Evolutionary conservation across 257 asterid species (phyloP).

Genomic region (Fraxinus quadrangulata): DNA sequence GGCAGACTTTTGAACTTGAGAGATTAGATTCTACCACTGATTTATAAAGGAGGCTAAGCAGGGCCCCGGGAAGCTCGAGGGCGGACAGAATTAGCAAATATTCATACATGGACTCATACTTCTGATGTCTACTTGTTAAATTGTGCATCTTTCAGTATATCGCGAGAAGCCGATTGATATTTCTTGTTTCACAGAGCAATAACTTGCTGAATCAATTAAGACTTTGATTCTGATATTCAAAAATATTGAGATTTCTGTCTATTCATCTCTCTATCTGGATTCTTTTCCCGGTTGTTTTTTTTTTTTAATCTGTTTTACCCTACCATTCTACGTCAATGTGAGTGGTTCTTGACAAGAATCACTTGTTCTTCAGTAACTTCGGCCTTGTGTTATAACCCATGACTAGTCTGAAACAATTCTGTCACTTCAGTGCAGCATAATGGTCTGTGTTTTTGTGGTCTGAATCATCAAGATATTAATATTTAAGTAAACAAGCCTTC

Average conservation of each 20-base stretch:
- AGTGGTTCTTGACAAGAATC: background rate
- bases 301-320: background rate
- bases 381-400: background rate
- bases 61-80: background rate
- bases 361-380: background rate
- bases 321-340: background rate
- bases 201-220: background rate
- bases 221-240: background rate
- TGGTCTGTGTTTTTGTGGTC: background rate
- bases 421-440: background rate
- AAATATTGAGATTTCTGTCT: background rate
- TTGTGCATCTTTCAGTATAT: background rate
- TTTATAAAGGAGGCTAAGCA: background rate
- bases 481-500: background rate
- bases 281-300: background rate
- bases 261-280: background rate
- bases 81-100: background rate
- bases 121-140: background rate
- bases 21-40: background rate
- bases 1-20: background rate
- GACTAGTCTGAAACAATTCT: background rate
- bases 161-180: background rate
- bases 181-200: background rate
- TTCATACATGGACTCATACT: background rate
- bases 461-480: background rate